Conservation (phyloP, 2,329 filamentous ascomycete species). For the Epichloe aotearoae region DNA sequence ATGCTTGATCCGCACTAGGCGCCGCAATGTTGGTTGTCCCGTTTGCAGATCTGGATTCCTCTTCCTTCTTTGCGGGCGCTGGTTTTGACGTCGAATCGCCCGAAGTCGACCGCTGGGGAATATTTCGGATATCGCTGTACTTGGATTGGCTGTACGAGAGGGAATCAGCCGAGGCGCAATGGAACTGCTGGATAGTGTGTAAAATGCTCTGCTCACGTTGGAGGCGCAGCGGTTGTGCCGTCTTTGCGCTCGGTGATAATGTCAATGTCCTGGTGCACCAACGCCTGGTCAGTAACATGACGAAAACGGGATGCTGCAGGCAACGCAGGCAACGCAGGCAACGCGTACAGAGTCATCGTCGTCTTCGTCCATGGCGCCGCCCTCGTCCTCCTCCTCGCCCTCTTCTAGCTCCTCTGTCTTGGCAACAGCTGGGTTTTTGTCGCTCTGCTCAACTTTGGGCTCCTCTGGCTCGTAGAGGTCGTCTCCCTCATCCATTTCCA, state of each 20-base stretch:
- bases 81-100: slow-evolving; percentile 36
- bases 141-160: slow-evolving; percentile 35
- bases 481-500: slow-evolving; percentile 57
- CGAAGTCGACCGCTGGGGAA: slow-evolving; percentile 44
- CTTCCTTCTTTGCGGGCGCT: slow-evolving; percentile 33
- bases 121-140: slow-evolving; percentile 53
- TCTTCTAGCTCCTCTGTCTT: slow-evolving; percentile 46
- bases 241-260: slow-evolving; percentile 57
- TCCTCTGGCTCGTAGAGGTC: slow-evolving; percentile 54
- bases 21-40: slow-evolving; percentile 18
- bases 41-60: slow-evolving; percentile 19
- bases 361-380: slow-evolving; percentile 47
- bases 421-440: slow-evolving; percentile 16
- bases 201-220: slow-evolving; percentile 34
- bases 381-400: slow-evolving; percentile 50
- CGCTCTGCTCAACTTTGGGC: slow-evolving; percentile 24
- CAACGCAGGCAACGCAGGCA: too few species aligned
- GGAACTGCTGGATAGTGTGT: not conserved
- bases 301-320: not conserved
- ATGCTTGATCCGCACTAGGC: slow-evolving; percentile 39
- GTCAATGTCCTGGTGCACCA: slow-evolving; percentile 42
- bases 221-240: slow-evolving; percentile 44
- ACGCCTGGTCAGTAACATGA: not conserved
- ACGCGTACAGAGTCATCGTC: slow-evolving; percentile 30
- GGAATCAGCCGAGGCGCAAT: not conserved